Evolutionary conservation across 1,139 yeast species (phyloP), one percentile per base, ranked within the genome.

Genomic region (Zygosaccharomyces pseudobailii): DNA sequence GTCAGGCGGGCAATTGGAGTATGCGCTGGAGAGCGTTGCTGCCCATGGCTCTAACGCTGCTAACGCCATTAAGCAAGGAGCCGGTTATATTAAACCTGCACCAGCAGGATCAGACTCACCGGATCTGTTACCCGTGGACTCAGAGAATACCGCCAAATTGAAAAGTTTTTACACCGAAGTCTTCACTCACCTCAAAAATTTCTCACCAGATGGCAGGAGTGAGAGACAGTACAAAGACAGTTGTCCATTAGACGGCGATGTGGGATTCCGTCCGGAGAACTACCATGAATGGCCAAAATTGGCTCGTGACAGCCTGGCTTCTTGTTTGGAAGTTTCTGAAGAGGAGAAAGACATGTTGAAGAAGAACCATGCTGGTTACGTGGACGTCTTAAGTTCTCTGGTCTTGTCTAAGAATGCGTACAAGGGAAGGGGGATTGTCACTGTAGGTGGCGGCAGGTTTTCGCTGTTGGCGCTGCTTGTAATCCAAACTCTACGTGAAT

Each of bases 381-480:
- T 83, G 27, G 69, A 71, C 1, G 66, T 70, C 24, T 63, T 84
- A 24, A 84, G 85, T 2, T 63, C 69, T 0, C 52, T 59, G 3
- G 63, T 68, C 21, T 84, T 61, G 36, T 63, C 88, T 0, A 64
- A 68, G 27, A 68, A 72, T 2, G 59, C 78, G 2, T 81, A 79
- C 60, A 60, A 68, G n/a, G 90, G 90, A 0, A 73, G 79, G 50
- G 96, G 96, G 25, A 80, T 87, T 35, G 95, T 87, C 1, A 83
- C 80, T 58, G 90, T 85, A 32, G 92, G 92, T 19, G 95, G 95
- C 37, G 92, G 90, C 2, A 76, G 75, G 55, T 85, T 82, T 69
- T 83, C 85, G 60, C 83, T 94, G 75, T 69, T 85, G 53, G 78
- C 88, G 13, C 68, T 85, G 41, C 68, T 84, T 24, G 80, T 92